A percentile compares a stretch with the other conserved stretches of the same genome.
Evolutionary conservation across 805 yeast species (phyloP).

Genomic region (Alloascoidea hylecoeti): DNA sequence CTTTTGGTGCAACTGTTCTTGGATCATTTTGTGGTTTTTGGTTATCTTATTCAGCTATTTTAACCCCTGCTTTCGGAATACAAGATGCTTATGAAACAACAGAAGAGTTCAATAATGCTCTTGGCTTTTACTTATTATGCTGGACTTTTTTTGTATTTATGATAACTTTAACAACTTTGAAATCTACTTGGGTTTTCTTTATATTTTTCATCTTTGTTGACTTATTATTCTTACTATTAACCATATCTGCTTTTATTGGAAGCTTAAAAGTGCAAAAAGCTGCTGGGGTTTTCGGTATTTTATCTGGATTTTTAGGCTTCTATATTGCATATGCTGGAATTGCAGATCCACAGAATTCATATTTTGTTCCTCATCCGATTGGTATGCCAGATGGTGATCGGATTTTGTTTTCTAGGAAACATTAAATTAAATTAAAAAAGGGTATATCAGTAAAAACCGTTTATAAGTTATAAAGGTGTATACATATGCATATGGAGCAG

Average conservation of each 20-base stretch:
- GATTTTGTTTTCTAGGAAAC: too few relatives aligned
- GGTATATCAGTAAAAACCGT: too few relatives aligned
- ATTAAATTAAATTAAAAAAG: too few relatives aligned
- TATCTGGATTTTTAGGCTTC: slow-evolving; percentile 50
- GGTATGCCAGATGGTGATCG: slow-evolving; percentile 30
- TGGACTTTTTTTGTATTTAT: slow-evolving; percentile 35
- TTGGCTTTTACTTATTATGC: slow-evolving; percentile 32
- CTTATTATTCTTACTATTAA: slow-evolving; percentile 30
- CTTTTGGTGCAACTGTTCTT: slow-evolving; percentile 44
- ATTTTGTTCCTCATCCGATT: slow-evolving; percentile 31
- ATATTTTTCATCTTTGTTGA: slow-evolving; percentile 29
- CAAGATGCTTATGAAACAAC: slow-evolving; percentile 23
- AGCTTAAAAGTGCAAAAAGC: slow-evolving; percentile 26
- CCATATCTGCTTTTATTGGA: slow-evolving; percentile 36
- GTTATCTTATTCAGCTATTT: slow-evolving; percentile 47
- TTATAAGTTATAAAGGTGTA: too few relatives aligned
- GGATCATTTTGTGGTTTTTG: slow-evolving; percentile 41
- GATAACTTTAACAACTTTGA: slow-evolving; percentile 25
- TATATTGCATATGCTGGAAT: slow-evolving; percentile 61
- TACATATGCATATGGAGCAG: too few relatives aligned
- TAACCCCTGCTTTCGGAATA: slow-evolving; percentile 36
- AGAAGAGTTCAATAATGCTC: slow-evolving; percentile 21
- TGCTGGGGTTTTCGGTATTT: slow-evolving; percentile 52
- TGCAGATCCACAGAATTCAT: slow-evolving; percentile 51
- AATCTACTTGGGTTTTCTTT: slow-evolving; percentile 33